A percentile compares a stretch with the other conserved stretches of the same genome.
phyloP scores from a whole-genome alignment of 257 asterid species.

The Capsicum rhomboideum region DNA sequence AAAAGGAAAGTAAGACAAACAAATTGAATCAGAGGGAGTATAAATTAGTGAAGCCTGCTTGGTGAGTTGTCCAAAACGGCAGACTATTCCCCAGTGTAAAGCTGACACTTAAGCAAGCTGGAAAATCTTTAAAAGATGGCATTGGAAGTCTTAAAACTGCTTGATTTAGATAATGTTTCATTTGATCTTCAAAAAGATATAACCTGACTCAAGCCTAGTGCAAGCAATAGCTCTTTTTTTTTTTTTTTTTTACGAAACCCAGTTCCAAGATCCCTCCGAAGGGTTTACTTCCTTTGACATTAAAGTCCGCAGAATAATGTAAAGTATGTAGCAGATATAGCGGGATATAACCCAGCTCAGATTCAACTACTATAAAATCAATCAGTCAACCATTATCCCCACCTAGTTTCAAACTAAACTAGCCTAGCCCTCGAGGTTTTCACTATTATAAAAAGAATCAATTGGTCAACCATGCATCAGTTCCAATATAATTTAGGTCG shows the following conservation, averaged over 20 bases:
- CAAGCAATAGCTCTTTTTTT: background rate
- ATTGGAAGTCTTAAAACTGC: background rate
- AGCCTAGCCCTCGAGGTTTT: background rate
- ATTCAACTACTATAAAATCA: background rate
- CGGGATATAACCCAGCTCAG: background rate
- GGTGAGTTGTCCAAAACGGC: background rate
- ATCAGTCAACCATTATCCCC: background rate
- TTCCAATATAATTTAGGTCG: background rate
- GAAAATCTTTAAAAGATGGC: background rate
- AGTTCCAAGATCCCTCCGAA: background rate
- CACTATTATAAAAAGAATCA: background rate
- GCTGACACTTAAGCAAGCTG: background rate
- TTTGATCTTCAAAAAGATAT: background rate
- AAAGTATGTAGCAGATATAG: background rate
- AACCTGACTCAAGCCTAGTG: background rate
- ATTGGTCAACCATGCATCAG: background rate
- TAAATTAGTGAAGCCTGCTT: background rate
- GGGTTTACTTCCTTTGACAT: background rate
- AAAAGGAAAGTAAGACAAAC: too few species aligned
- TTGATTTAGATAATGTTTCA: background rate
- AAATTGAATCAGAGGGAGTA: too few species aligned
- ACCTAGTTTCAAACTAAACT: too few species aligned
- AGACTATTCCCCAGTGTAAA: background rate
- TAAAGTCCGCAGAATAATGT: background rate
- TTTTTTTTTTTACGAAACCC: background rate